A percentile compares a stretch with the other conserved stretches of the same genome.
Evolutionary conservation across 169 alveolate genomes (phyloP).

Genomic region (Eimeria praecox): DNA sequence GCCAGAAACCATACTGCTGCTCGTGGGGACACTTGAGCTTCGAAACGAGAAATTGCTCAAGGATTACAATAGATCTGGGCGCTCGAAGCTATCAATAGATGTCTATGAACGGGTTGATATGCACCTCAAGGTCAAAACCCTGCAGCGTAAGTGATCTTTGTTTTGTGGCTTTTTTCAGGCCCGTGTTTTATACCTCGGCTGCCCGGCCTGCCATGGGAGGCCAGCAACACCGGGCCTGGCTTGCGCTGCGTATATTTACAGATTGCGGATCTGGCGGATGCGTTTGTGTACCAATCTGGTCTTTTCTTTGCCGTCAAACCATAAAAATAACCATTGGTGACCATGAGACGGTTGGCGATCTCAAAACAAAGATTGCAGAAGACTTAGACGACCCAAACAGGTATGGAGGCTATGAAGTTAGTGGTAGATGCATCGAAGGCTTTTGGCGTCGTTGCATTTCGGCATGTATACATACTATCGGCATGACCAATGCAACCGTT

Average conservation of each 20-base stretch:
- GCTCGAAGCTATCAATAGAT: conserved; percentile 72
- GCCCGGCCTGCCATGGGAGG: background rate
- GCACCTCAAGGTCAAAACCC: conserved; percentile 65
- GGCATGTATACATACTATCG: background rate
- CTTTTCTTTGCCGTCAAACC: conserved; percentile 78
- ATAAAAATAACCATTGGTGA: conserved; percentile 38
- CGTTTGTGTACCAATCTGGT: conserved; percentile 79
- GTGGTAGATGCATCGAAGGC: background rate
- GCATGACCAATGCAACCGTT: background rate
- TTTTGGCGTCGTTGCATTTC: background rate
- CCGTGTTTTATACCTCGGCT: background rate
- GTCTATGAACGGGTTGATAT: conserved; percentile 73
- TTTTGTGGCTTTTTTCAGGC: background rate
- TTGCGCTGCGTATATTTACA: background rate
- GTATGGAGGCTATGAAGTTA: conserved; percentile 13
- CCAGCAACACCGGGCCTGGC: background rate
- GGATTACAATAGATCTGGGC: conserved; percentile 70
- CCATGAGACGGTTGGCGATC: conserved; percentile 77
- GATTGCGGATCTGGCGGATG: conserved; percentile 78
- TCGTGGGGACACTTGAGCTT: conserved; percentile 49
- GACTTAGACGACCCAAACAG: conserved; percentile 76
- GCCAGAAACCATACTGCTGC: conserved; percentile 51
- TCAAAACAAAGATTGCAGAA: conserved; percentile 37
- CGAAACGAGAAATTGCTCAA: conserved; percentile 41
- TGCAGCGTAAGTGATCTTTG: conserved; percentile 62